Base-by-base conservation (phyloP, 805 yeast species). In the Nakazawaea anatomiae region DNA sequence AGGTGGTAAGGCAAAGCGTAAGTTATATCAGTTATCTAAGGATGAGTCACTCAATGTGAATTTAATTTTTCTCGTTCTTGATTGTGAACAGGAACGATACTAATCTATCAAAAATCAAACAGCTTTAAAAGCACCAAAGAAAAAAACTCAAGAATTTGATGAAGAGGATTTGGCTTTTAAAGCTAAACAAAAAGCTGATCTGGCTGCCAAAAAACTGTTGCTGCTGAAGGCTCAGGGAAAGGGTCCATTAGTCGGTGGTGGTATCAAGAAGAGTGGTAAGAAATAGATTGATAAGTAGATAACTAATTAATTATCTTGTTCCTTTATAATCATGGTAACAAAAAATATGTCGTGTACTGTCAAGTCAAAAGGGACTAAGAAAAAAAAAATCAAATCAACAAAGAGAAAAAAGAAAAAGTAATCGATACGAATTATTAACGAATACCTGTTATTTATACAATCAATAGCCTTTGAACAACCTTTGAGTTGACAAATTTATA, bases 1-100 rank as follows among this genome's bases (percentile, higher is more conserved):
- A 77, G 97, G 97, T 66, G 97, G 97, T 64, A 91, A 91, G 69
- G 83, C 91, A 54, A 91, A 91, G 82, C 97, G 90, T 73, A 64
- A 54, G 82, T 71, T 32, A 27, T 18, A 8, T 31, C 4, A 41
- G 5, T 34, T 34, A 34, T 34, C 9, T 34, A 34, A 10, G 12
- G 12, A 34, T 10, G 36, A 34, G 9, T 10, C 8, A 38, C 40
- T 6, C 14, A 2, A 38, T 12, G 6, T 18, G 10, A 10, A 38
- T 38, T 18, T 18, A 18, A 18, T 18, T 18, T 18, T 18, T 18
- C 3, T 18, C 3, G 2, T 18, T 18, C 25, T 18, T 18, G 25
- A 18, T 18, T 18, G 25, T 18, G 25, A 18, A 2, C 25, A 18
- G 25, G 3, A 18, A 18, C 25, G 25, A 18, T 18, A 18, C 25